Conservation (phyloP, 2,329 filamentous ascomycete species). For the Leptographium galeiforme region DNA sequence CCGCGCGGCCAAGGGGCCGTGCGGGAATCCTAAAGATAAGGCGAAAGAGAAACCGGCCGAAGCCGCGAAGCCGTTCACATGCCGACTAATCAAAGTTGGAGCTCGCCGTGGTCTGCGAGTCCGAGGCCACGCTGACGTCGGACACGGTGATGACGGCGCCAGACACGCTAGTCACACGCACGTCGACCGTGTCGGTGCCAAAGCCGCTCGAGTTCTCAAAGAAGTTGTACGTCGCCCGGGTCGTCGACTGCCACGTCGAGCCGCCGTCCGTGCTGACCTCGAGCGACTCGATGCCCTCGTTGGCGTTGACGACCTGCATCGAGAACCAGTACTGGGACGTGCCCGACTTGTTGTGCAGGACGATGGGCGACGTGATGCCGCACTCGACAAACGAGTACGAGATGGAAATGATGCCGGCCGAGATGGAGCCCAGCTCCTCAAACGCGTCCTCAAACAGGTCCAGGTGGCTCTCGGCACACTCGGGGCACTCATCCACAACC, state of each 20-base stretch:
- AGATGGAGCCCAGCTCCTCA: constrained; percentile 20
- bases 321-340: constrained; percentile 30
- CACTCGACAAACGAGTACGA: constrained; percentile 25
- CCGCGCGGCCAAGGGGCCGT: no score
- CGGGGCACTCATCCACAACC: constrained; percentile 37
- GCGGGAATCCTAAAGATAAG: background rate
- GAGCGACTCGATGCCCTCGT: constrained; percentile 38
- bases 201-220: constrained; percentile 41
- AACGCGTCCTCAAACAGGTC: constrained; percentile 32
- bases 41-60: background rate
- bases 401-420: constrained; percentile 21
- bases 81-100: constrained; percentile 1
- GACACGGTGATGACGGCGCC: constrained; percentile 1
- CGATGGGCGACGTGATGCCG: constrained; percentile 26
- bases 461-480: constrained; percentile 26
- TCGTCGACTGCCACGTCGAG: constrained; percentile 42
- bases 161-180: constrained; percentile 4
- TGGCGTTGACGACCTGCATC: constrained; percentile 53
- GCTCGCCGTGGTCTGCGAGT: constrained; percentile 3
- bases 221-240: constrained; percentile 43
- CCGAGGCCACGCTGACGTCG: constrained; percentile 3
- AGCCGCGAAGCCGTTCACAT: background rate
- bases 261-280: constrained; percentile 50
- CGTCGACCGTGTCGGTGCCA: constrained; percentile 3
- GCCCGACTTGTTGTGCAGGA: constrained; percentile 31